Percentiles rank a stretch among this genome's conserved stretches.
Conservation (phyloP, 2,329 filamentous ascomycete genomes). For the Scleromitrula shiraiana region DNA sequence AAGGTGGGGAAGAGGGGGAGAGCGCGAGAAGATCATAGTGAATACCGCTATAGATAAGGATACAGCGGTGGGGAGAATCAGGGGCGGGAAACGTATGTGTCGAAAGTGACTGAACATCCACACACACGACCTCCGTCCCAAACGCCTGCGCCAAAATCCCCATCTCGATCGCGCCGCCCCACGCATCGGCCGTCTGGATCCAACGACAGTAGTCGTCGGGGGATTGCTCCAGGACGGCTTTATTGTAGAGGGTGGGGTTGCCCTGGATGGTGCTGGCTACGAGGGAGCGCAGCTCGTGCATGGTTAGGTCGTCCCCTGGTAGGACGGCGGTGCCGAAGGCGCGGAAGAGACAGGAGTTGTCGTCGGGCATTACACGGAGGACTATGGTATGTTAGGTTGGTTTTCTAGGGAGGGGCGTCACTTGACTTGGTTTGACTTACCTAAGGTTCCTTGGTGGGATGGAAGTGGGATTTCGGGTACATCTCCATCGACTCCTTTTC, state of each 20-base stretch:
- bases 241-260: slow-evolving; percentile 64
- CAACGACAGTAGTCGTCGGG: slow-evolving; percentile 71
- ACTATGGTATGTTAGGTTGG: slow-evolving; percentile 41
- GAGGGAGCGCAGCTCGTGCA: slow-evolving; percentile 66
- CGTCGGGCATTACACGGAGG: slow-evolving; percentile 90
- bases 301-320: slow-evolving; percentile 48
- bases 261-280: slow-evolving; percentile 72
- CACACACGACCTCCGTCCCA: slow-evolving; percentile 74
- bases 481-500: slow-evolving; percentile 26
- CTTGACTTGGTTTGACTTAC: too few species aligned
- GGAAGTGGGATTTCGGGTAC: slow-evolving; percentile 34
- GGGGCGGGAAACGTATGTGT: slow-evolving; percentile 71
- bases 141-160: slow-evolving; percentile 79
- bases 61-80: slow-evolving; percentile 43
- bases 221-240: slow-evolving; percentile 63
- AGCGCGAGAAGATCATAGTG: slow-evolving; percentile 87
- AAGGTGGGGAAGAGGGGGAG: slow-evolving; percentile 51
- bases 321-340: slow-evolving; percentile 78
- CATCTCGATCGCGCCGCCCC: slow-evolving; percentile 90
- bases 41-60: slow-evolving; percentile 84
- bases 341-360: slow-evolving; percentile 91
- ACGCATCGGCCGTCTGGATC: slow-evolving; percentile 72
- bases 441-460: slow-evolving; percentile 44
- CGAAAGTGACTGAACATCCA: slow-evolving; percentile 62
- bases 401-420: too few species aligned